Percentiles rank a stretch among this genome's conserved stretches.
Evolutionary conservation across 176 grass and related monocot genomes (phyloP).

Genomic region (Poa annua): DNA sequence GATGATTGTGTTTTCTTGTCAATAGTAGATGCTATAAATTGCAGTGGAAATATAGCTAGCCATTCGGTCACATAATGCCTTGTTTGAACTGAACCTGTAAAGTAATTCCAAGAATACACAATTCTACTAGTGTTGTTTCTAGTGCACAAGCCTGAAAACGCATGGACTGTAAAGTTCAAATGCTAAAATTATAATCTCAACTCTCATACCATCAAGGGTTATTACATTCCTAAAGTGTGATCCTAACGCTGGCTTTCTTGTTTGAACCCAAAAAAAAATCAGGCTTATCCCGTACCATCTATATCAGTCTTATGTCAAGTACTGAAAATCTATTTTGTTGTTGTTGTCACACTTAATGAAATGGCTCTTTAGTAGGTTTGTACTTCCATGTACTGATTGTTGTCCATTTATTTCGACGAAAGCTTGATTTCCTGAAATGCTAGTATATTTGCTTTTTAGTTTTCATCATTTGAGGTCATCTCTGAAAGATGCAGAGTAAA

Average conservation of each 20-base stretch:
- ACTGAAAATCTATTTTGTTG: slow-evolving; percentile 12
- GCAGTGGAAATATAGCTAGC: not conserved
- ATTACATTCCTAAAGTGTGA: slow-evolving; percentile 13
- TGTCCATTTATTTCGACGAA: slow-evolving; percentile 8
- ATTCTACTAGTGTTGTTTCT: slow-evolving; percentile 35
- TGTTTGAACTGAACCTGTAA: not conserved
- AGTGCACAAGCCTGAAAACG: slow-evolving; percentile 25
- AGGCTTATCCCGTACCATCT: slow-evolving; percentile 9
- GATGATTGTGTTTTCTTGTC: not conserved
- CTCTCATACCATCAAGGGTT: not conserved
- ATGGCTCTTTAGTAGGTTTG: slow-evolving; percentile 12
- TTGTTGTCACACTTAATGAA: slow-evolving; percentile 20
- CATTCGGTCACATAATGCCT: not conserved
- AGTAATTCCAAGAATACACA: not conserved
- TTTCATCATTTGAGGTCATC: slow-evolving; percentile 1
- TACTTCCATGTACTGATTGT: slow-evolving; percentile 18
- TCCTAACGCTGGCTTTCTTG: slow-evolving; percentile 18
- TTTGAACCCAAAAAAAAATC: not conserved
- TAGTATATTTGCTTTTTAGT: not conserved
- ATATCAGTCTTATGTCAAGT: slow-evolving; percentile 17
- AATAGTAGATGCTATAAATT: not conserved
- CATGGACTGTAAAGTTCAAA: not conserved
- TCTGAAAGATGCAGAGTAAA: slow-evolving; percentile 1
- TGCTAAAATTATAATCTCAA: not conserved
- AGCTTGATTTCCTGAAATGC: not conserved